Conservation (phyloP, 306 rosid species). For the Astragalus glycyphyllos region DNA sequence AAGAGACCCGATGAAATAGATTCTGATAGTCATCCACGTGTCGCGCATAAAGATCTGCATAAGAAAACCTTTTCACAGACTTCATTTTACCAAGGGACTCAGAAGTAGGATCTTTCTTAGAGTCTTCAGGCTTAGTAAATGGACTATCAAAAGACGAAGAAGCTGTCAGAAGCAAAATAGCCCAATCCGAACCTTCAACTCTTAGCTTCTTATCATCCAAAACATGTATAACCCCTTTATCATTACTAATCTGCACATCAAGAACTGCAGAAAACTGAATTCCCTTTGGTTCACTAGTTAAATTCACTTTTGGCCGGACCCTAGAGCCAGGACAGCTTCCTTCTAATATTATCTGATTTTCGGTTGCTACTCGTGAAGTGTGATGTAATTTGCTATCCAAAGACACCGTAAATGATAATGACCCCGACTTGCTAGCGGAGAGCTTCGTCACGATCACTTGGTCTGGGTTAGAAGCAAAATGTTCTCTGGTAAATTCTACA, state of each 20-base stretch:
- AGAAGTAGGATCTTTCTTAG: constrained; percentile 78
- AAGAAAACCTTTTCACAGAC: constrained; percentile 57
- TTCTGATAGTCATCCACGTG: constrained; percentile 84
- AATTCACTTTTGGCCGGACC: constrained; percentile 52
- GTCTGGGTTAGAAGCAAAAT: constrained; percentile 80
- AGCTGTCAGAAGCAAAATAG: constrained; percentile 74
- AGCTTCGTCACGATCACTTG: constrained; percentile 79
- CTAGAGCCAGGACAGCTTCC: constrained; percentile 79
- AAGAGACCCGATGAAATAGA: constrained; percentile 85
- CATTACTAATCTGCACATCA: constrained; percentile 72
- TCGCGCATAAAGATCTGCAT: constrained; percentile 67
- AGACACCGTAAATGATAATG: constrained; percentile 72
- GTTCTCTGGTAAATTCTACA: constrained; percentile 79
- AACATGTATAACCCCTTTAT: constrained; percentile 63
- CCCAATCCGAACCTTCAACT: constrained; percentile 84
- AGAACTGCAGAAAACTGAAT: constrained; percentile 81
- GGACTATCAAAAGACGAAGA: constrained; percentile 84
- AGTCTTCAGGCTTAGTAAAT: constrained; percentile 72
- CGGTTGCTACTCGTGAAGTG: constrained; percentile 52
- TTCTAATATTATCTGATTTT: constrained; percentile 66
- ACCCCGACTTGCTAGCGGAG: constrained; percentile 71
- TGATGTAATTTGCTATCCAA: constrained; percentile 80
- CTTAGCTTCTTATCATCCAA: constrained; percentile 68
- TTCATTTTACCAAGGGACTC: constrained; percentile 60
- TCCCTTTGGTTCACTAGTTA: constrained; percentile 65